These are phyloP conservation scores for Pichiaceae sp. DNA, from an alignment of 1,139 yeast genomes.

Conservation along the genomic window DNA sequence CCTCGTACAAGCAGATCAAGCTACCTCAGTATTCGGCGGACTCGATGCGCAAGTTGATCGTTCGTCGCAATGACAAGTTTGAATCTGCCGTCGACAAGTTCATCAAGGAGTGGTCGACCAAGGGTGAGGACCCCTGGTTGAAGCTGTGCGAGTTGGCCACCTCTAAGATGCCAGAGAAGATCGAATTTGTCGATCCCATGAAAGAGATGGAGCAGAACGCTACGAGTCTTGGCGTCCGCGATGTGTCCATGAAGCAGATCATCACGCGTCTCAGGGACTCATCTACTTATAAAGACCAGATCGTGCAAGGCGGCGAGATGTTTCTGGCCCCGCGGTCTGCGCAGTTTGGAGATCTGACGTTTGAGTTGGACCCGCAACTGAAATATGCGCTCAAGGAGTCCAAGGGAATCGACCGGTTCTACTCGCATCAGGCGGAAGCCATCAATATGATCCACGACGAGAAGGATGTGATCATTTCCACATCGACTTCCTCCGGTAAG, in stretches of 20 bases:
- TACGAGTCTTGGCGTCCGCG: conserved; percentile 20
- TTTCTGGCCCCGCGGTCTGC: conserved; percentile 23
- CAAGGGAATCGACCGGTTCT: conserved; percentile 42
- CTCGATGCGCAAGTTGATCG: conserved; percentile 51
- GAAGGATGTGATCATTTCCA: conserved; percentile 72
- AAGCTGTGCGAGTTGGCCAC: conserved; percentile 29
- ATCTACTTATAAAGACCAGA: conserved; percentile 53
- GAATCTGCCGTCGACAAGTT: conserved; percentile 32
- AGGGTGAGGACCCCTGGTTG: conserved; percentile 29
- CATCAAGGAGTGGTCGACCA: conserved; percentile 25
- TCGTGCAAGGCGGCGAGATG: conserved; percentile 27
- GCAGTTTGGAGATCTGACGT: conserved; percentile 31
- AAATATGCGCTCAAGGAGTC: conserved; percentile 39
- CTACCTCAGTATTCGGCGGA: conserved; percentile 39
- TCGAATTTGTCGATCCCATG: conserved; percentile 40
- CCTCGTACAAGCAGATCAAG: conserved; percentile 27
- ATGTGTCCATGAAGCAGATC: conserved; percentile 31
- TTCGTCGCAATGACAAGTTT: conserved; percentile 50
- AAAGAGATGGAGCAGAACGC: conserved; percentile 34
- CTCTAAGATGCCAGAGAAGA: conserved; percentile 38
- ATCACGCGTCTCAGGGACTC: conserved; percentile 36
- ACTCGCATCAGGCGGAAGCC: conserved; percentile 78
- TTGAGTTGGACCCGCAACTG: conserved; percentile 37
- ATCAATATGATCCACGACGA: conserved; percentile 45
- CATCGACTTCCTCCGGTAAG: conserved; percentile 94